These are phyloP conservation scores for Aurantiochytrium sp. DNA, from an alignment of 108 stramenopile species.

Conservation along the genomic window DNA sequence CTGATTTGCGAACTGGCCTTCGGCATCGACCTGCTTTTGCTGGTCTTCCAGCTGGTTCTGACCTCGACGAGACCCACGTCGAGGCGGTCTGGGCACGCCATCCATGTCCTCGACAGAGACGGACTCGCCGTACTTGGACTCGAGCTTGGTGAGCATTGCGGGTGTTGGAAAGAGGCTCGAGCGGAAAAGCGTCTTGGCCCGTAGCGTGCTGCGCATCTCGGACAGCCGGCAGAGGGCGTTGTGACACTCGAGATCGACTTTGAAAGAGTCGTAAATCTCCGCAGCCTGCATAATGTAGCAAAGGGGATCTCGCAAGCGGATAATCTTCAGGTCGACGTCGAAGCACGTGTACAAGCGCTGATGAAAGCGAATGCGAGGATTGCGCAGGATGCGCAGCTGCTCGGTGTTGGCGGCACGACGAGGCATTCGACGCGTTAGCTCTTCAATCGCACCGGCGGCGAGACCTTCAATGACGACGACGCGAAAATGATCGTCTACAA, in stretches of 20 bases:
- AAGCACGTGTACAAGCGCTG: neutral
- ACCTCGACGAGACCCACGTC: neutral
- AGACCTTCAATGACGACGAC: neutral
- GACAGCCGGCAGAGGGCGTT: neutral
- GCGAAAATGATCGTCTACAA: neutral
- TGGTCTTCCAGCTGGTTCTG: neutral
- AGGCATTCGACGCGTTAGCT: neutral
- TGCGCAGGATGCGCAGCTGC: neutral
- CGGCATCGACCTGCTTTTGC: neutral
- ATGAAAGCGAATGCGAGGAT: neutral
- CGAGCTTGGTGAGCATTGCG: conserved; percentile 2
- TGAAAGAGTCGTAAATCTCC: neutral
- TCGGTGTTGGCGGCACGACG: neutral
- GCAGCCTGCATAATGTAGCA: neutral
- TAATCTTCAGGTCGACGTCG: neutral
- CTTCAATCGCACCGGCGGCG: neutral
- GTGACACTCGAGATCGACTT: neutral
- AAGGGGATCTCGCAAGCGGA: neutral
- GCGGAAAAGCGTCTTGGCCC: neutral
- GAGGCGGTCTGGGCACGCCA: neutral
- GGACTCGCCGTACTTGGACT: conserved; percentile 6
- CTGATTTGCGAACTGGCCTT: no score
- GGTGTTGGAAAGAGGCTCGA: neutral
- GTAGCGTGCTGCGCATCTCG: neutral
- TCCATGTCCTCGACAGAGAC: conserved; percentile 6